Evolutionary conservation across 192 early-diverging fungal genomes (phyloP).

Genomic region (Podila horticola): DNA sequence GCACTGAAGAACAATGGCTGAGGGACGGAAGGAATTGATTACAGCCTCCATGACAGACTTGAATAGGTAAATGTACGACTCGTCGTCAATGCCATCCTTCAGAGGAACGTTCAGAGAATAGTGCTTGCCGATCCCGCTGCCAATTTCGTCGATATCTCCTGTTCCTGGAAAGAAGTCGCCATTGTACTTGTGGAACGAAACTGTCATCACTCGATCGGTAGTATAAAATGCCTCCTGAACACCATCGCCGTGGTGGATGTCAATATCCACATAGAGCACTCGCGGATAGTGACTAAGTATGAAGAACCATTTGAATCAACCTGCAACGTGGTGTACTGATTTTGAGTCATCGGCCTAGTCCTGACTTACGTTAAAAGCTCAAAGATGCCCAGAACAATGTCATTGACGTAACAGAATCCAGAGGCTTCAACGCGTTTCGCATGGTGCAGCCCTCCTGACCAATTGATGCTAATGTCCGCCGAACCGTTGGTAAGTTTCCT

Average conservation of each 20-base stretch:
- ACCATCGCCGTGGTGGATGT: slow-evolving; percentile 98
- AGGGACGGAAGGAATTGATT: slow-evolving; percentile 79
- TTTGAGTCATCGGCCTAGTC: background rate
- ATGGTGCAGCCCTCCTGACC: slow-evolving; percentile 98
- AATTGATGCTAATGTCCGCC: slow-evolving; percentile 95
- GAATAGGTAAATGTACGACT: slow-evolving; percentile 83
- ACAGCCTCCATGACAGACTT: slow-evolving; percentile 75
- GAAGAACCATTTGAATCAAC: background rate
- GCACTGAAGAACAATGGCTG: slow-evolving; percentile 92
- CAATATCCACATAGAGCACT: slow-evolving; percentile 97
- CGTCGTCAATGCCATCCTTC: slow-evolving; percentile 88
- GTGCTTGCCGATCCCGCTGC: slow-evolving; percentile 79
- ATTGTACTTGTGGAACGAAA: slow-evolving; percentile 96
- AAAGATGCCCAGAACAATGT: slow-evolving; percentile 94
- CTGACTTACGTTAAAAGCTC: slow-evolving; percentile 75
- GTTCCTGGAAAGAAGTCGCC: slow-evolving; percentile 94
- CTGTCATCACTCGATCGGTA: slow-evolving; percentile 94
- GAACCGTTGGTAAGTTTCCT: slow-evolving; percentile 81
- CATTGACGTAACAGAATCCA: slow-evolving; percentile 99
- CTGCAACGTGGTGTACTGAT: too few species aligned
- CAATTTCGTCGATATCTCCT: slow-evolving; percentile 83
- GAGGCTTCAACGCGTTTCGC: slow-evolving; percentile 87
- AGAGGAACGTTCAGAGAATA: slow-evolving; percentile 94
- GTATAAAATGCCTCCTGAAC: slow-evolving; percentile 96
- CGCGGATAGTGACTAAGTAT: slow-evolving; percentile 72